Conservation (phyloP, 306 rosid species). For the Elaeagnus macrophylla region DNA sequence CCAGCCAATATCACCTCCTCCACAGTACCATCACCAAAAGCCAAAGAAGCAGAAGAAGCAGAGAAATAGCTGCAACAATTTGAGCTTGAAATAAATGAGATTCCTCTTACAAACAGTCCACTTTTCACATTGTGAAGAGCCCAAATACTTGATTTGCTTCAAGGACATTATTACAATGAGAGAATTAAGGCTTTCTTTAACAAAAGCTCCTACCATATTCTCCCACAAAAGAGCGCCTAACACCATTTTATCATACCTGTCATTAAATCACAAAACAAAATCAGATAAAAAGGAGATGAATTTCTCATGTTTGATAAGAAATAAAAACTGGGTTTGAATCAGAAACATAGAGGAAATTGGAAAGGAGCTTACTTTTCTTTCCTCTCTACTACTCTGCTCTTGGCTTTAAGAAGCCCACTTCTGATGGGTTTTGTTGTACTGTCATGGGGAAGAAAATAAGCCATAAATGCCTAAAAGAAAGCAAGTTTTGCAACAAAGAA, state of each 20-base stretch:
- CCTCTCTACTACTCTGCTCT: slow-evolving; percentile 4
- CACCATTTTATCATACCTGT: slow-evolving; percentile 14
- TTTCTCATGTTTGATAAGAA: neutral
- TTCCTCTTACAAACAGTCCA: slow-evolving; percentile 18
- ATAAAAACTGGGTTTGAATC: slow-evolving; percentile 13
- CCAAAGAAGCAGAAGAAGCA: slow-evolving; percentile 20
- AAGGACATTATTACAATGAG: slow-evolving; percentile 12
- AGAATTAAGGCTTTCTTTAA: slow-evolving; percentile 19
- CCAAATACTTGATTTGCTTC: slow-evolving; percentile 18
- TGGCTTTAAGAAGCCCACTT: slow-evolving; percentile 9
- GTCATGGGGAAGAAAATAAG: slow-evolving; percentile 14
- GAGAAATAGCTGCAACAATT: slow-evolving; percentile 19
- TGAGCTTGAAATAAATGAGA: slow-evolving; percentile 18
- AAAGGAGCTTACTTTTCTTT: slow-evolving; percentile 11
- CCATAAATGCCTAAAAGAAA: slow-evolving; percentile 2
- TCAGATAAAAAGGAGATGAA: slow-evolving; percentile 1
- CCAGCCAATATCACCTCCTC: slow-evolving; percentile 77
- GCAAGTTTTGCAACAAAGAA: neutral
- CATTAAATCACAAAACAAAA: slow-evolving; percentile 12
- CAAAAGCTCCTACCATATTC: slow-evolving; percentile 21
- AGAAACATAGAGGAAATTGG: neutral
- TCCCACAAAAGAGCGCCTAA: slow-evolving; percentile 13
- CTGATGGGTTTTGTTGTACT: slow-evolving; percentile 12
- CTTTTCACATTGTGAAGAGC: slow-evolving; percentile 13
- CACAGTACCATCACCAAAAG: slow-evolving; percentile 30